These are phyloP conservation scores for Polyporus tsugae DNA, from an alignment of 1,284 basidiomycete genomes.

Conservation along the genomic window DNA sequence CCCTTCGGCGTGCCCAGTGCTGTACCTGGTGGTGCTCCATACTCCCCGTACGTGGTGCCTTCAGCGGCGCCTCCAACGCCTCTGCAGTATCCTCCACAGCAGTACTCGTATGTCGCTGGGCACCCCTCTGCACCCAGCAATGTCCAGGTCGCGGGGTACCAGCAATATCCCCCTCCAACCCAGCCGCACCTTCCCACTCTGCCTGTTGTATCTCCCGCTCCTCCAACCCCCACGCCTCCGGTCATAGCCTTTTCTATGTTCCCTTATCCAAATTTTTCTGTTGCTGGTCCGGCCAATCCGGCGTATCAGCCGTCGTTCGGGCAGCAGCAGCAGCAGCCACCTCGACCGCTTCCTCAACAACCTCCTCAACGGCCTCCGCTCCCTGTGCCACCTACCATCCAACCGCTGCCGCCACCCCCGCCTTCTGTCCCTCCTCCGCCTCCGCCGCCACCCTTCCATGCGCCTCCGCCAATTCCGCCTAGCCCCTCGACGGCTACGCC, in stretches of 20 bases:
- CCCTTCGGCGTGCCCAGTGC: conserved; percentile 14
- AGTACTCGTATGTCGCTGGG: conserved; percentile 14
- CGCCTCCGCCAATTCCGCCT: not conserved
- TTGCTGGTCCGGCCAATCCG: not conserved
- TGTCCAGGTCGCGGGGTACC: conserved; percentile 19
- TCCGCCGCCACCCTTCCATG: not conserved
- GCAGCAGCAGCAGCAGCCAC: not conserved
- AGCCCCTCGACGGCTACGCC: not conserved
- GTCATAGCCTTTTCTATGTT: not conserved
- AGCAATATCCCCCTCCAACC: conserved; percentile 8
- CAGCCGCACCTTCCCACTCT: conserved; percentile 11
- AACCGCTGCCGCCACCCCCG: conserved; percentile 18
- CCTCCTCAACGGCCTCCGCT: conserved; percentile 14
- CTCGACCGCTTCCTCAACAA: not conserved
- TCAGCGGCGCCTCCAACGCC: conserved; percentile 7
- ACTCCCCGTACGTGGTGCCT: conserved; percentile 14
- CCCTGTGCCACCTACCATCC: conserved; percentile 12
- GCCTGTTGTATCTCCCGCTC: conserved; percentile 16
- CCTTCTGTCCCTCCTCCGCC: conserved; percentile 7
- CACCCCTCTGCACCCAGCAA: conserved; percentile 9
- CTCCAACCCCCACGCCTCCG: conserved; percentile 5
- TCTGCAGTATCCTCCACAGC: conserved; percentile 19
- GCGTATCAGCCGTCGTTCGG: not conserved
- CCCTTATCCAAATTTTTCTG: not conserved
- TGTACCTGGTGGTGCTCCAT: conserved; percentile 8